Evolutionary conservation across 1,139 yeast genomes (phyloP), one percentile per base, ranked within the genome.

Genomic region (Hyphopichia pseudoburtonii): DNA sequence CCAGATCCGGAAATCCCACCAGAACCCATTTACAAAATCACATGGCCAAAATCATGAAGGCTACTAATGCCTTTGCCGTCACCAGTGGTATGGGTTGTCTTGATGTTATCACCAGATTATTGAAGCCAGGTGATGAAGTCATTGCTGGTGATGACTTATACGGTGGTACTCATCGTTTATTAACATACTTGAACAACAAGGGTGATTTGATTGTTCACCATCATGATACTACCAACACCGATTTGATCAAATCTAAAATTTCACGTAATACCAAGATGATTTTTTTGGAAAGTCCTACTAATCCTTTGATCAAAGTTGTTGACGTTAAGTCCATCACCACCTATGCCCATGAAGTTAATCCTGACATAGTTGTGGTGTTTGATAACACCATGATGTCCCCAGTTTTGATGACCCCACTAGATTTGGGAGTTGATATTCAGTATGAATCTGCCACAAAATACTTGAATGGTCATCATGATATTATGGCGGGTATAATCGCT

Each of bases 331-430:
- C 77, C 23, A 80, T 88, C 40, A 66, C 89, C 26, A 66, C 67
- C 31, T 70, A 77, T 45, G 92, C 90, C 24, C 94, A 87, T 55
- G 57, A 63, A 32, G 71, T 73, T 31, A 84, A 77, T 53, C 89
- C 94, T 12, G 73, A 81, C 32, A 72, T 86, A 34, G 58, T 85
- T 30, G 87, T 88, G 26, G 95, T 87, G 9, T 90, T 89, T 45
- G 97, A 89, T 63, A 89, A 90, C 69, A 89, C 97, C 45, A 89
- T 89, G 97, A 83, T 89, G 90, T 82, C 95, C 14, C 97, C 97
- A 3, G 62, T 89, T 40, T 72, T 84, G 53, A 82, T 87, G 82
- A 75, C 85, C 12, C 97, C 97, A 2, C 72, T 89, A 49, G 87
- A 84, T 48, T 73, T 85, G 48, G 95, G 94, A 12, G 94, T 83